These are phyloP conservation scores for Cercophora samala DNA, from an alignment of 495 filamentous ascomycete genomes.

Conservation along the genomic window DNA sequence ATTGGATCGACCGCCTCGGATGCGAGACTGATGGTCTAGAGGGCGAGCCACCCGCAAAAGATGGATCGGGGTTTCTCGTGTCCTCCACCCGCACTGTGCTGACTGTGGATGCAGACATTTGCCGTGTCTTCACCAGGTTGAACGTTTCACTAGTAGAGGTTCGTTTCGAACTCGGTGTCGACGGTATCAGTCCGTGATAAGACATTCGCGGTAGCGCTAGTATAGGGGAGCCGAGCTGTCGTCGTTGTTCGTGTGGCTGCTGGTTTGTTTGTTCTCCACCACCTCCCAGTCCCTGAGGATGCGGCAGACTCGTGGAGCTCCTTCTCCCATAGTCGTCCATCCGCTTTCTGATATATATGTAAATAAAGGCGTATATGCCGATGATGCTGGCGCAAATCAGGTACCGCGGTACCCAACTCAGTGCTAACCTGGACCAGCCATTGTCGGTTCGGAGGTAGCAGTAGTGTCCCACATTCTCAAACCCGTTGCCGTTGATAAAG, in stretches of 20 bases:
- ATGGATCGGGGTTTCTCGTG: neutral
- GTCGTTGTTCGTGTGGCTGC: neutral
- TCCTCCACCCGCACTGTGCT: conserved; percentile 26
- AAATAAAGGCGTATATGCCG: conserved; percentile 61
- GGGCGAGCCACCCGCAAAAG: neutral
- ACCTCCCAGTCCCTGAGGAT: conserved; percentile 8
- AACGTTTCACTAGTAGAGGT: conserved; percentile 28
- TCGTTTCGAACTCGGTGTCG: conserved; percentile 30
- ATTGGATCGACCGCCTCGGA: conserved; percentile 26
- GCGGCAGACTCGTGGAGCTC: conserved; percentile 23
- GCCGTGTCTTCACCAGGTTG: conserved; percentile 24
- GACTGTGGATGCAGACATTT: conserved; percentile 33
- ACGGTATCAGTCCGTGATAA: conserved; percentile 42
- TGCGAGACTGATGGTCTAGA: neutral
- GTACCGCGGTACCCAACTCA: conserved; percentile 72
- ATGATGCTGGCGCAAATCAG: conserved; percentile 60
- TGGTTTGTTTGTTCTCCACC: neutral
- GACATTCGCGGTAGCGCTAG: conserved; percentile 36
- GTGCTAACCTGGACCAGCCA: conserved; percentile 61
- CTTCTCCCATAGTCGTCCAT: conserved; percentile 34
- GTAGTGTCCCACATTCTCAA: conserved; percentile 58
- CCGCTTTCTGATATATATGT: conserved; percentile 56
- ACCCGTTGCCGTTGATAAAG: conserved; percentile 57
- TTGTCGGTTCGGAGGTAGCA: conserved; percentile 63
- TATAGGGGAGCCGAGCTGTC: conserved; percentile 13